Conservation (phyloP, 495 filamentous ascomycete genomes). For the Penicillium tannophilum region DNA sequence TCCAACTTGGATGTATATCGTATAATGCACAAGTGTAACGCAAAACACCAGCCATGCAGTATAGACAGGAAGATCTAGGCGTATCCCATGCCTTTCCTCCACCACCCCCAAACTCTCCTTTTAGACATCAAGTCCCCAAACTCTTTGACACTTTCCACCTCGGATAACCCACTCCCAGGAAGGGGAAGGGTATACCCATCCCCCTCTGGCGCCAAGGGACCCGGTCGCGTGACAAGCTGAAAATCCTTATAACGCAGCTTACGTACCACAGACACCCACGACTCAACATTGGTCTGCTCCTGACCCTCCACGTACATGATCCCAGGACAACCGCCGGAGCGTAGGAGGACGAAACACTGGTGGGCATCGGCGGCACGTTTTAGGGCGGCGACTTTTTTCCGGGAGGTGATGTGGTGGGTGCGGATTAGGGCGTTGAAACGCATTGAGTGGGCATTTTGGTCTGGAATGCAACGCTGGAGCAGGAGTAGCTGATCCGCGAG, state of each 20-base stretch:
- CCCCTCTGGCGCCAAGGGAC: slow-evolving; percentile 22
- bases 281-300: slow-evolving; percentile 49
- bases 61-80: slow-evolving; percentile 14
- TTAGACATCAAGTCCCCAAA: slow-evolving; percentile 46
- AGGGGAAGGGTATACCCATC: neutral
- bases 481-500: no score
- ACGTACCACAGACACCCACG: slow-evolving; percentile 60
- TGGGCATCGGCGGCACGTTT: slow-evolving; percentile 61
- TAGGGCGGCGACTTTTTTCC: slow-evolving; percentile 70
- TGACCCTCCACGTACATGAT: slow-evolving; percentile 76
- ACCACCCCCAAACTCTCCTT: slow-evolving; percentile 49
- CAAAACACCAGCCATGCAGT: neutral
- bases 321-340: slow-evolving; percentile 67
- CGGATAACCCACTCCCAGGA: slow-evolving; percentile 24
- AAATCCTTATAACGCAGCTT: slow-evolving; percentile 54
- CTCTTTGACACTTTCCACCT: slow-evolving; percentile 50
- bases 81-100: slow-evolving; percentile 54
- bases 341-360: slow-evolving; percentile 62
- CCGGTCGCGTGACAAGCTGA: slow-evolving; percentile 46
- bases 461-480: neutral
- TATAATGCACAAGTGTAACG: neutral
- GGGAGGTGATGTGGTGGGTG: slow-evolving; percentile 81
- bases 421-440: slow-evolving; percentile 65
- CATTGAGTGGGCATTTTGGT: slow-evolving; percentile 14
- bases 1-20: neutral